Conservation (phyloP, 129 eudicot species). For the Arctium lappa region DNA sequence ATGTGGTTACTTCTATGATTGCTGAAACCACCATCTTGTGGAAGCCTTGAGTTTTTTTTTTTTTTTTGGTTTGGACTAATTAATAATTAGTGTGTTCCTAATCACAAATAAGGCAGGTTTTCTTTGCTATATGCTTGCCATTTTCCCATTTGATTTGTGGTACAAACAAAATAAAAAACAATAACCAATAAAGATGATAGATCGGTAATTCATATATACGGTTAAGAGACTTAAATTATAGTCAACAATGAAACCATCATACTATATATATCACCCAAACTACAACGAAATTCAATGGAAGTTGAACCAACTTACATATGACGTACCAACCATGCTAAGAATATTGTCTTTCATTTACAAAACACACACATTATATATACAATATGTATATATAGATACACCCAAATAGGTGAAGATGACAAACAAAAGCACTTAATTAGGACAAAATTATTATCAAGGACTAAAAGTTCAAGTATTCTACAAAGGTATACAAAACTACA, state of each 20-base stretch:
- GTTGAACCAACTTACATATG: background rate
- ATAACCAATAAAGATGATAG: background rate
- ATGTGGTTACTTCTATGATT: conserved; percentile 44
- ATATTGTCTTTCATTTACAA: background rate
- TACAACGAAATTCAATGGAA: background rate
- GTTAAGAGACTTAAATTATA: background rate
- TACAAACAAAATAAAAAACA: background rate
- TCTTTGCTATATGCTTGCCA: background rate
- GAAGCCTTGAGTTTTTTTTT: conserved; percentile 26
- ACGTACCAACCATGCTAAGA: background rate
- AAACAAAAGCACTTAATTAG: background rate
- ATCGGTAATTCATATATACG: background rate
- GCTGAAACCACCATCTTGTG: conserved; percentile 41
- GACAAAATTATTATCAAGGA: background rate
- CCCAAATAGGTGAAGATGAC: background rate
- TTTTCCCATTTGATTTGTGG: background rate
- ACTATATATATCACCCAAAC: background rate
- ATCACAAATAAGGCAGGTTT: background rate
- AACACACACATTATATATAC: too few relatives aligned
- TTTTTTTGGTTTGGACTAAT: background rate
- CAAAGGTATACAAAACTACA: background rate
- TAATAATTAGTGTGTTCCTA: background rate
- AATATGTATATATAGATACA: too few relatives aligned
- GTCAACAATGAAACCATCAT: background rate
- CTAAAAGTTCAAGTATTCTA: background rate